Evolutionary conservation across 495 filamentous ascomycete species (phyloP).

Genomic region (Aspergillus sclerotiicarbonarius): DNA sequence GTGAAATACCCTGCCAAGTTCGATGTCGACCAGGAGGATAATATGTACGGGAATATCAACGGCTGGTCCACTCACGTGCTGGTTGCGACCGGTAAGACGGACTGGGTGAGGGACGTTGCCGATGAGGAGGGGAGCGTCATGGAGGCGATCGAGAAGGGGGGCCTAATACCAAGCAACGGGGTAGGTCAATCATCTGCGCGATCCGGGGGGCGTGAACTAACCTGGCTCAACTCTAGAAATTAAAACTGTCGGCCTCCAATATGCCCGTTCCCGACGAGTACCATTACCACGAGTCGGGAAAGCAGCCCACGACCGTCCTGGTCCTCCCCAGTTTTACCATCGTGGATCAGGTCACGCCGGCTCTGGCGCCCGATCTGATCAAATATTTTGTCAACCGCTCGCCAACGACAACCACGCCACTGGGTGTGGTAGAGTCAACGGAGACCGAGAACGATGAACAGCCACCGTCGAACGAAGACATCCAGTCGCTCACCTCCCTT

Average conservation of each 20-base stretch:
- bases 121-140: conserved; percentile 94
- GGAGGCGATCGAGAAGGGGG: conserved; percentile 74
- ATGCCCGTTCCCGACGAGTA: conserved; percentile 72
- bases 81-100: conserved; percentile 90
- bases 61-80: conserved; percentile 87
- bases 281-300: conserved; percentile 50
- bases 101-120: conserved; percentile 88
- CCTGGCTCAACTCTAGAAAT: conserved; percentile 48
- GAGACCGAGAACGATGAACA: conserved; percentile 9
- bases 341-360: conserved; percentile 81
- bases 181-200: conserved; percentile 45
- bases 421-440: conserved; percentile 33
- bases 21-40: conserved; percentile 71
- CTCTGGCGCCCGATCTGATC: conserved; percentile 70
- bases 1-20: conserved; percentile 74
- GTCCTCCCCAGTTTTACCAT: conserved; percentile 85
- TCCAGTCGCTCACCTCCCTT: conserved; percentile 49
- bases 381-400: conserved; percentile 65
- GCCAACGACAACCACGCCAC: conserved; percentile 72
- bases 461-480: conserved; percentile 29
- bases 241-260: conserved; percentile 94
- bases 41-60: conserved; percentile 83
- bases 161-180: conserved; percentile 68
- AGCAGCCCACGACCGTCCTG: conserved; percentile 76
- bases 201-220: conserved; percentile 9